Percentiles rank a stretch among this genome's conserved stretches.
These are phyloP conservation scores for Erythrophleum fordii DNA, from an alignment of 306 rosid species.

Conservation along the genomic window DNA sequence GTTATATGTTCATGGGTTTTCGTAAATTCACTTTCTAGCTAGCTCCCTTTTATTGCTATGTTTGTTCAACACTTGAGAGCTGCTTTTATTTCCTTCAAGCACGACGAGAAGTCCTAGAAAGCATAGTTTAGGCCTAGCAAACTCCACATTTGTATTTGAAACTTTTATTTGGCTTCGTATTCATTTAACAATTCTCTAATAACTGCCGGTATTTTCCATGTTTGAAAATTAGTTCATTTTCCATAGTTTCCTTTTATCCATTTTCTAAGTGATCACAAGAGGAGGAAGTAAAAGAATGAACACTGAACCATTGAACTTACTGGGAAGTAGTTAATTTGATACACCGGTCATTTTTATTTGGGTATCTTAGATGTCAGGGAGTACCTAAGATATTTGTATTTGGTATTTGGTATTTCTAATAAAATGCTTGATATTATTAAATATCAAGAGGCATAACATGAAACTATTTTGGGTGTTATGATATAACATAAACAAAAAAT, in stretches of 20 bases:
- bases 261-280: background rate
- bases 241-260: background rate
- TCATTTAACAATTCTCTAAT: constrained; percentile 2
- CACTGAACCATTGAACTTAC: background rate
- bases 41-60: background rate
- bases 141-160: background rate
- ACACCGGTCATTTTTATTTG: no score
- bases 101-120: background rate
- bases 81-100: background rate
- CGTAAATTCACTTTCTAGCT: background rate
- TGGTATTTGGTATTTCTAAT: no score
- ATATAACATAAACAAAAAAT: no score
- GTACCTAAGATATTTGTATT: no score
- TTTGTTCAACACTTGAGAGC: background rate
- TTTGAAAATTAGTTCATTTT: background rate
- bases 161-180: constrained; percentile 20
- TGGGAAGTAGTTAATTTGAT: no score
- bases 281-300: background rate
- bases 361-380: no score
- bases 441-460: no score
- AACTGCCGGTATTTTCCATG: background rate
- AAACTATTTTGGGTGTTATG: no score
- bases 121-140: background rate
- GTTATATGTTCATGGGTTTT: background rate
- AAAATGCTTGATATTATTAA: no score